These are phyloP conservation scores for Termitomyces sp. DNA, from an alignment of 768 basidiomycete genomes.

Conservation along the genomic window DNA sequence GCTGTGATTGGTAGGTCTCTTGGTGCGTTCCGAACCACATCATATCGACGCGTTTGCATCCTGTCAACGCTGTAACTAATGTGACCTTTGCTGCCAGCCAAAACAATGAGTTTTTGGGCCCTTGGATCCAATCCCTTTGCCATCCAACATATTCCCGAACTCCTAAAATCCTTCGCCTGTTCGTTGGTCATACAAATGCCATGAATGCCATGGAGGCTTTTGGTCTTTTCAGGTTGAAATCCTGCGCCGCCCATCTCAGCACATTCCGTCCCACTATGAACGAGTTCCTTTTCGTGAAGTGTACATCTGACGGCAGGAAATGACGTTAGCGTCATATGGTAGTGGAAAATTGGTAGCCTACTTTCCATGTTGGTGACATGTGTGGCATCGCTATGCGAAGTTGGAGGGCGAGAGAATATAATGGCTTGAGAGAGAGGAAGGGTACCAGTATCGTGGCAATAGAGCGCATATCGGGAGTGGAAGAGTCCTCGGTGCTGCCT, in stretches of 20 bases:
- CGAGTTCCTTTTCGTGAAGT: background rate
- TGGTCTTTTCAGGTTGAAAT: background rate
- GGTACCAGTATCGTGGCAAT: background rate
- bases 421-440: background rate
- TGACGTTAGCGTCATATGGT: background rate
- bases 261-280: background rate
- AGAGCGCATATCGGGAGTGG: background rate
- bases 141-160: background rate
- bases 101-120: background rate
- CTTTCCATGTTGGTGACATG: background rate
- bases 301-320: background rate
- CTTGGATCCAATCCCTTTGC: background rate
- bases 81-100: background rate
- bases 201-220: background rate
- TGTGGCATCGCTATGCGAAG: background rate
- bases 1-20: background rate
- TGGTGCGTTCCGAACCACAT: background rate
- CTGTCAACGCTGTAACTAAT: background rate
- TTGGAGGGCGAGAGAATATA: slow-evolving; percentile 2
- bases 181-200: background rate
- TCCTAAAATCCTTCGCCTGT: background rate
- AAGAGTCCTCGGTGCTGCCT: background rate
- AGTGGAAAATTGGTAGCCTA: background rate
- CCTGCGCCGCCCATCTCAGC: background rate
- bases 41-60: background rate